Conservation (phyloP, 805 yeast species). For the Kuraishia cidri region DNA sequence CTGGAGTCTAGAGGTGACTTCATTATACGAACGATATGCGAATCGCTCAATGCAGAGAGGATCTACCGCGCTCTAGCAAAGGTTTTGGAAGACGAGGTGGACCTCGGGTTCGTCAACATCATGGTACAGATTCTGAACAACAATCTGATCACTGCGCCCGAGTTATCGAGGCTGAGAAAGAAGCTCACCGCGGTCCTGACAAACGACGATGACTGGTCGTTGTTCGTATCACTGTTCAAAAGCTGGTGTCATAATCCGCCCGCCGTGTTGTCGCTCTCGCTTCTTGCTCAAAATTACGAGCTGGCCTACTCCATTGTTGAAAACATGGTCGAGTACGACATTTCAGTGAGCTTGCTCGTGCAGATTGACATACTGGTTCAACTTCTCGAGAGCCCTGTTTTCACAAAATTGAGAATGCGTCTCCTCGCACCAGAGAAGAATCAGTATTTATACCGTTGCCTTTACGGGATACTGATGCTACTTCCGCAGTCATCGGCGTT, state of each 20-base stretch:
- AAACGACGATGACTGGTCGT: conserved; percentile 55
- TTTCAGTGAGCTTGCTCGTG: conserved; percentile 67
- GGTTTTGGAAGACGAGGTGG: conserved; percentile 54
- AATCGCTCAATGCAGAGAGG: conserved; percentile 71
- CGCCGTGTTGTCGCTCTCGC: conserved; percentile 77
- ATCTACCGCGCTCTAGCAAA: conserved; percentile 75
- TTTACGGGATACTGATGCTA: conserved; percentile 89
- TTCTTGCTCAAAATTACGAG: conserved; percentile 82
- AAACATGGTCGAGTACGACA: conserved; percentile 74
- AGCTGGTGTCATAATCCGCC: conserved; percentile 93
- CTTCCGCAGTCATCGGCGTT: conserved; percentile 92
- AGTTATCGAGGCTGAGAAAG: conserved; percentile 59
- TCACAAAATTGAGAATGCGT: conserved; percentile 79
- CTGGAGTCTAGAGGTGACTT: conserved; percentile 72
- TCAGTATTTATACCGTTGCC: conserved; percentile 76
- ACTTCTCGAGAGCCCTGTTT: conserved; percentile 85
- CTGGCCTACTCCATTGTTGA: conserved; percentile 78
- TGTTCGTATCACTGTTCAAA: conserved; percentile 71
- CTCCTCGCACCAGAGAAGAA: conserved; percentile 78
- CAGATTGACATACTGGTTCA: conserved; percentile 90
- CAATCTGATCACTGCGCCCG: conserved; percentile 80
- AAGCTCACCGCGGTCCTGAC: conserved; percentile 37
- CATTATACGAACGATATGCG: conserved; percentile 76
- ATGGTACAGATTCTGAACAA: conserved; percentile 85
- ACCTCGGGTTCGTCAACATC: conserved; percentile 63